A percentile compares a stretch with the other conserved stretches of the same genome.
These are phyloP conservation scores for Pterulicium gracile DNA, from an alignment of 1,284 basidiomycete genomes.

Conservation along the genomic window DNA sequence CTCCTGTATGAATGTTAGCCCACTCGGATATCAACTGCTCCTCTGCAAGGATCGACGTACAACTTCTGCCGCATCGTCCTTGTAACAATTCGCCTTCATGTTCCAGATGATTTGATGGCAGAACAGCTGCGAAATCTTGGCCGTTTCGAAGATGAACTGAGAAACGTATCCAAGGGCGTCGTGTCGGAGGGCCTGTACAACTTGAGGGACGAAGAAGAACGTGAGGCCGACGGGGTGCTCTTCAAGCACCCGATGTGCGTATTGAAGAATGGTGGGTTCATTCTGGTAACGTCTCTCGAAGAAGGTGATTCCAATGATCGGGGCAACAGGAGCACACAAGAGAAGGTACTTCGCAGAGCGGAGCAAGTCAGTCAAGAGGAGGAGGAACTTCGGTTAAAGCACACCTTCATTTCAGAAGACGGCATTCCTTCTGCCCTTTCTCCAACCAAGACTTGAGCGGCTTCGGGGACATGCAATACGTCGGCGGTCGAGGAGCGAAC, in stretches of 20 bases:
- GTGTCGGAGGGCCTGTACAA: conserved; percentile 89
- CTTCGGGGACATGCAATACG: conserved; percentile 71
- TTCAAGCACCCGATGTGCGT: conserved; percentile 91
- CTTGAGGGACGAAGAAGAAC: conserved; percentile 99
- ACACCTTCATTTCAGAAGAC: conserved; percentile 66
- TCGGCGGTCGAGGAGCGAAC: conserved; percentile 67
- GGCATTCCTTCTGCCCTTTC: conserved; percentile 49
- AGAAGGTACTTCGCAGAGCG: conserved; percentile 56
- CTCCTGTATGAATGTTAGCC: conserved; percentile 51
- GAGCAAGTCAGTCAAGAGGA: too few species aligned
- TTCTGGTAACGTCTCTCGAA: conserved; percentile 80
- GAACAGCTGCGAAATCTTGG: conserved; percentile 95
- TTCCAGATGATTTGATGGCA: conserved; percentile 99
- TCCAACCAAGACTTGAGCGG: conserved; percentile 72
- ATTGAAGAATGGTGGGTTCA: conserved; percentile 87
- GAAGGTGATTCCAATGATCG: conserved; percentile 78
- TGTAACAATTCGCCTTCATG: conserved; percentile 98
- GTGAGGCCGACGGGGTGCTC: conserved; percentile 92
- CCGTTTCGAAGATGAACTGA: conserved; percentile 94
- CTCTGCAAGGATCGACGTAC: conserved; percentile 46
- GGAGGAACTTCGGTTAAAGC: too few species aligned
- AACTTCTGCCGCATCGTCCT: conserved; percentile 79
- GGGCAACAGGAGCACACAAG: conserved; percentile 85
- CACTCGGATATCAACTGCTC: too few species aligned
- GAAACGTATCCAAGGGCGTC: conserved; percentile 90